Evolutionary conservation across 2,329 filamentous ascomycete genomes (phyloP).

Genomic region (Xylaria sp.): DNA sequence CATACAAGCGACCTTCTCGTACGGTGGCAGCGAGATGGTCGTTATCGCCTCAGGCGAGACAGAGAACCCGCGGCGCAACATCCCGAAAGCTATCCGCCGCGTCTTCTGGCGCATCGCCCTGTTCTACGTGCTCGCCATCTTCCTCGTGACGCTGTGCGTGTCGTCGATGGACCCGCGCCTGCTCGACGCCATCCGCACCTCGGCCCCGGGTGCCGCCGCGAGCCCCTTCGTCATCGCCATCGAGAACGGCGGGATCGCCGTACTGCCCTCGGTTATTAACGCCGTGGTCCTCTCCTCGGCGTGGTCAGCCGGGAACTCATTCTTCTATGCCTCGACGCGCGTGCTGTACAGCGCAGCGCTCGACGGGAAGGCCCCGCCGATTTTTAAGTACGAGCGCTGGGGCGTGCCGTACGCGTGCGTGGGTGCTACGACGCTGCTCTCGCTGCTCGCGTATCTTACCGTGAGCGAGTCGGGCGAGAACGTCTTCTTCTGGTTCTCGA

Average conservation of each 20-base stretch:
- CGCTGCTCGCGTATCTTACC: conserved; percentile 68
- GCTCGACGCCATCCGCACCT: conserved; percentile 38
- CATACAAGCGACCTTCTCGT: conserved; percentile 55
- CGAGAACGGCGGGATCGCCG: conserved; percentile 62
- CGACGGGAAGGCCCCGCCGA: conserved; percentile 58
- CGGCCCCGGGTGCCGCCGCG: conserved; percentile 40
- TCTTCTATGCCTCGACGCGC: conserved; percentile 43
- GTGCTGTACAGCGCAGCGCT: conserved; percentile 50
- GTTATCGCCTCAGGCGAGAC: conserved; percentile 61
- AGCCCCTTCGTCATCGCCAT: conserved; percentile 71
- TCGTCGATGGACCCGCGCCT: conserved; percentile 43
- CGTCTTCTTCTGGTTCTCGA: conserved; percentile 51
- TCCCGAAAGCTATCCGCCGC: conserved; percentile 70
- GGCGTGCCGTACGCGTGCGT: conserved; percentile 67
- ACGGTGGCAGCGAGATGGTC: conserved; percentile 52
- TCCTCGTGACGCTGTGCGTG: conserved; percentile 49
- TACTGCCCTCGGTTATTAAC: conserved; percentile 70
- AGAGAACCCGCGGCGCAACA: conserved; percentile 63
- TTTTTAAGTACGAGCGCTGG: conserved; percentile 56
- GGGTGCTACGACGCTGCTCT: conserved; percentile 62
- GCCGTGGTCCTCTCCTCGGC: conserved; percentile 61
- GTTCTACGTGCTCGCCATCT: conserved; percentile 70
- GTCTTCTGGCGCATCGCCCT: conserved; percentile 71
- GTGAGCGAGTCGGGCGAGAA: conserved; percentile 56
- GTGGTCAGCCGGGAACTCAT: conserved; percentile 44